Conservation (phyloP, 2,329 filamentous ascomycete species). For the Pseudopyricularia javanii region DNA sequence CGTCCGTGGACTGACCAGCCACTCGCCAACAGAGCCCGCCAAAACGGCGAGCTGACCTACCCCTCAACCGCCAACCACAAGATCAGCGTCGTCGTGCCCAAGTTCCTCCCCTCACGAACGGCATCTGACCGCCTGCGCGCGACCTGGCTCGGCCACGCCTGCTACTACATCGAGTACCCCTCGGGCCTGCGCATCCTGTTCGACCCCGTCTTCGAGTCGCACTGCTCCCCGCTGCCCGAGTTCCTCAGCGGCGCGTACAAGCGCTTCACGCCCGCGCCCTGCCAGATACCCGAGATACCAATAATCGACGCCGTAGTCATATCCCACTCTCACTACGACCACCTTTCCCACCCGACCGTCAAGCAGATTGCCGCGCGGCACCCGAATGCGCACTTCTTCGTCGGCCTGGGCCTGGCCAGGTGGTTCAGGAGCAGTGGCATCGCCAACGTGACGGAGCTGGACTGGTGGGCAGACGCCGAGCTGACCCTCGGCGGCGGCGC, state of each 20-base stretch:
- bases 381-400: slow-evolving; percentile 77
- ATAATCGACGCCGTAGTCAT: slow-evolving; percentile 67
- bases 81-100: slow-evolving; percentile 53
- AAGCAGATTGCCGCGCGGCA: slow-evolving; percentile 57
- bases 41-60: slow-evolving; percentile 23
- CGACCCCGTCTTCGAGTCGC: slow-evolving; percentile 83
- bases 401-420: slow-evolving; percentile 66
- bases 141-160: slow-evolving; percentile 92
- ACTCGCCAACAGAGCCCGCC: slow-evolving; percentile 14
- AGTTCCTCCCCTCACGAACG: slow-evolving; percentile 44
- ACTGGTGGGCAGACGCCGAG: slow-evolving; percentile 87
- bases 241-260: slow-evolving; percentile 38
- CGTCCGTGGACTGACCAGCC: slow-evolving; percentile 1
- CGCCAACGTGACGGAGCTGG: slow-evolving; percentile 70
- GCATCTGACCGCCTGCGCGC: slow-evolving; percentile 50
- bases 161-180: slow-evolving; percentile 86
- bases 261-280: slow-evolving; percentile 67
- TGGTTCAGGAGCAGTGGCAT: slow-evolving; percentile 71
- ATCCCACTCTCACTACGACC: slow-evolving; percentile 88
- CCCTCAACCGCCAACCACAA: slow-evolving; percentile 55
- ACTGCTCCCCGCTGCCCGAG: slow-evolving; percentile 58
- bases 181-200: slow-evolving; percentile 78
- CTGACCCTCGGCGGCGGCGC: slow-evolving; percentile 41
- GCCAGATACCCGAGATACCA: slow-evolving; percentile 66
- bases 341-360: slow-evolving; percentile 68